These are phyloP conservation scores for Podaxis sp. DNA, from an alignment of 768 basidiomycete species.

Conservation along the genomic window DNA sequence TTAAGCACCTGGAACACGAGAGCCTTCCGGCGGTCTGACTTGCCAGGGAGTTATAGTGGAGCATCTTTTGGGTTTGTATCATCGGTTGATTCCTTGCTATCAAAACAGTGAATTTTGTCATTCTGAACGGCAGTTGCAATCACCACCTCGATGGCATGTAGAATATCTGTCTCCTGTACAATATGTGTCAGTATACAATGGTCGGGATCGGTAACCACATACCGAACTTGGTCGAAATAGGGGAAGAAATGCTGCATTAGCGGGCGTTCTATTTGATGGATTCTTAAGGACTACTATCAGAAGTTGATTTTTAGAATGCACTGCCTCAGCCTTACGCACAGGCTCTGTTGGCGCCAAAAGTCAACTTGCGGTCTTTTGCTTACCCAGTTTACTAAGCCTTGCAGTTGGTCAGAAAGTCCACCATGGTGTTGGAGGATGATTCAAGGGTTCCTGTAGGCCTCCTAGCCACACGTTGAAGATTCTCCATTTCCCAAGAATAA, in stretches of 20 bases:
- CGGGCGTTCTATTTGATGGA: neutral
- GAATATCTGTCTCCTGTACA: neutral
- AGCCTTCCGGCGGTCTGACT: slow-evolving; percentile 5
- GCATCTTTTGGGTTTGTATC: neutral
- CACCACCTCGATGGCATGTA: neutral
- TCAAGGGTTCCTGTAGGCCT: neutral
- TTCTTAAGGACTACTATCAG: neutral
- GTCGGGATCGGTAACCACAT: neutral
- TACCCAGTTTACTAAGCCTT: neutral
- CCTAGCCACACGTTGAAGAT: neutral
- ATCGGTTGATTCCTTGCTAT: neutral
- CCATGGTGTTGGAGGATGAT: neutral
- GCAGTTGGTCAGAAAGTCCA: neutral
- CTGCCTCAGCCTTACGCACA: neutral
- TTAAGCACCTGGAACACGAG: slow-evolving; percentile 7
- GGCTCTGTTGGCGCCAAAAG: neutral
- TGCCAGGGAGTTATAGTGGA: slow-evolving; percentile 3
- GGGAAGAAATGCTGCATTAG: neutral
- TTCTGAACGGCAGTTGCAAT: neutral
- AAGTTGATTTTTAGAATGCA: neutral
- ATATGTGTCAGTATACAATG: neutral
- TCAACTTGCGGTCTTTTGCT: neutral
- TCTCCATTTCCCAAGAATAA: slow-evolving; percentile 10
- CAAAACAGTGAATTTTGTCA: neutral
- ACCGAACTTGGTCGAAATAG: neutral